A percentile compares a stretch with the other conserved stretches of the same genome.
Evolutionary conservation across 2,329 filamentous ascomycete genomes (phyloP).

Genomic region (Ophiostoma novo-ulmi): DNA sequence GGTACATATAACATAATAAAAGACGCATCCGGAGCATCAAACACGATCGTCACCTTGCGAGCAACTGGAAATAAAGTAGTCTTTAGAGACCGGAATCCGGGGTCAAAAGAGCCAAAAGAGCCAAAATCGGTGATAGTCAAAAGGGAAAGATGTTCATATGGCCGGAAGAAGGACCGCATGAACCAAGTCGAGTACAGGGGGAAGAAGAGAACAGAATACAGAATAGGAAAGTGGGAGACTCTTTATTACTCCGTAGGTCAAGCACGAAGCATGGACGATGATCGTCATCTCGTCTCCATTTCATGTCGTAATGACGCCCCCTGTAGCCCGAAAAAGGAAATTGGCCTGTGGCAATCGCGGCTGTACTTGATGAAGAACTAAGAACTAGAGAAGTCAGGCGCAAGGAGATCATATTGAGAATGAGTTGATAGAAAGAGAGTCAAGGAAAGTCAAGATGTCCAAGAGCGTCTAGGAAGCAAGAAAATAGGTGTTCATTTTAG

Average conservation of each 20-base stretch:
- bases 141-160: not conserved
- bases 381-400: not conserved
- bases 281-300: slow-evolving; percentile 11
- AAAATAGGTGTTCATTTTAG: not conserved
- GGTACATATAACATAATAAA: not conserved
- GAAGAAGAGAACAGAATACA: not conserved
- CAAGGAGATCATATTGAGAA: not conserved
- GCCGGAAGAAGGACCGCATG: not conserved
- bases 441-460: not conserved
- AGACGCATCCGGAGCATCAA: not conserved
- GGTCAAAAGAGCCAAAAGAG: not conserved
- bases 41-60: not conserved
- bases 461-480: not conserved
- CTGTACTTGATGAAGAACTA: not conserved
- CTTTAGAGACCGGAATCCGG: not conserved
- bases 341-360: slow-evolving; percentile 1
- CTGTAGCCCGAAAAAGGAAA: not conserved
- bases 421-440: not conserved
- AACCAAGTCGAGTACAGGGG: not conserved
- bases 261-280: not conserved
- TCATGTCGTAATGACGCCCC: slow-evolving; percentile 9
- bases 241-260: not conserved
- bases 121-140: not conserved
- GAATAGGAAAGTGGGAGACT: not conserved
- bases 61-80: not conserved